phyloP scores from a whole-genome alignment of 768 basidiomycete genomes.

The Termitomyces sp. region DNA sequence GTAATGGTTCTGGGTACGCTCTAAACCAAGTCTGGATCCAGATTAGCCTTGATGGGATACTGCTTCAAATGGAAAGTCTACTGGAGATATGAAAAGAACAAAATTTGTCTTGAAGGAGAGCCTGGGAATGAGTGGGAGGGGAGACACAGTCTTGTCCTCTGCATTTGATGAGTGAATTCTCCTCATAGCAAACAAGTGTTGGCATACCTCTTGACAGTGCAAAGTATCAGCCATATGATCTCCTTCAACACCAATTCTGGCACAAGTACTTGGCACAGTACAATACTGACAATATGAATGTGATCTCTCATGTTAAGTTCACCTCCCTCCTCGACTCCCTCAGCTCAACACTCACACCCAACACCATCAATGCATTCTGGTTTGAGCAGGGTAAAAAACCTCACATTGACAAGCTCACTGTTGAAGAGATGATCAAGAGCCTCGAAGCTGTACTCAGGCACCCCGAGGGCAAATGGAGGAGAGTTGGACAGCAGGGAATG shows the following conservation, averaged over 20 bases:
- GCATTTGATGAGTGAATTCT: constrained; percentile 45
- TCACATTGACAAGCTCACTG: constrained; percentile 62
- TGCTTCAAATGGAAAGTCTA: too few relatives aligned
- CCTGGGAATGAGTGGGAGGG: constrained; percentile 58
- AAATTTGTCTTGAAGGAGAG: constrained; percentile 58
- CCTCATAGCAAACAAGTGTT: too few relatives aligned
- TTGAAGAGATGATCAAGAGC: constrained; percentile 77
- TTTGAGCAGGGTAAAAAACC: constrained; percentile 59
- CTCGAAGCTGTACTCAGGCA: constrained; percentile 81
- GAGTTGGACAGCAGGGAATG: constrained; percentile 40
- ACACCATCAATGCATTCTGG: constrained; percentile 83
- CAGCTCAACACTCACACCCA: constrained; percentile 79
- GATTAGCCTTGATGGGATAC: too few relatives aligned
- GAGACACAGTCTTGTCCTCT: constrained; percentile 63
- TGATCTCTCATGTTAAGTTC: constrained; percentile 78
- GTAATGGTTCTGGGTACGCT: too few relatives aligned
- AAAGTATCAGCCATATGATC: constrained; percentile 93
- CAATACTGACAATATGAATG: constrained; percentile 75
- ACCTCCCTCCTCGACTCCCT: constrained; percentile 96
- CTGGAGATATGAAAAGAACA: too few relatives aligned
- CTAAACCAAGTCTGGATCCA: too few relatives aligned
- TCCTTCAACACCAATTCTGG: constrained; percentile 89
- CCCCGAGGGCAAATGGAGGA: constrained; percentile 65
- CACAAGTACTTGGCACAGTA: constrained; percentile 83
- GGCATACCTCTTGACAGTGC: constrained; percentile 43